These are phyloP conservation scores for Chaetomium sp. DNA, from an alignment of 2,329 filamentous ascomycete species.

Conservation along the genomic window DNA sequence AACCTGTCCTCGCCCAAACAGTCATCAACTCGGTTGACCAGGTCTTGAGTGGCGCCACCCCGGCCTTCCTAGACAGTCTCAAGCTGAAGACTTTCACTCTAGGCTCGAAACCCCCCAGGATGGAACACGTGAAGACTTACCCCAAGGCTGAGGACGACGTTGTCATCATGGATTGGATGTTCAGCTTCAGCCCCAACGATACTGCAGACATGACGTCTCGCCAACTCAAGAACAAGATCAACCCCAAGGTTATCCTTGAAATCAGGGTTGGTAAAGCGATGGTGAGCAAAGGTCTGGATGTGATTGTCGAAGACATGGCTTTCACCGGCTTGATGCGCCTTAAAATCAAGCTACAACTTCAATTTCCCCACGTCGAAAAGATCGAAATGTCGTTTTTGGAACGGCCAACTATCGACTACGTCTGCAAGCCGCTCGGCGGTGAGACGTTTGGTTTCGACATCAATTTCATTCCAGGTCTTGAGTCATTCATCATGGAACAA, in stretches of 20 bases:
- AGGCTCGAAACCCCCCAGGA: slow-evolving; percentile 86
- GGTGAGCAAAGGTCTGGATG: slow-evolving; percentile 92
- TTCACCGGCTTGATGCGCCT: slow-evolving; percentile 94
- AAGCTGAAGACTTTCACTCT: slow-evolving; percentile 90
- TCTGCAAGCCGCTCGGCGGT: slow-evolving; percentile 93
- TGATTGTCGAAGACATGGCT: slow-evolving; percentile 97
- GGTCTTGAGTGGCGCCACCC: slow-evolving; percentile 86
- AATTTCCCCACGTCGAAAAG: slow-evolving; percentile 91
- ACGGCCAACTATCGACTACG: slow-evolving; percentile 85
- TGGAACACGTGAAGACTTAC: slow-evolving; percentile 98
- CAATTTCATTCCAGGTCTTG: slow-evolving; percentile 94
- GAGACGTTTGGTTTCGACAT: slow-evolving; percentile 97
- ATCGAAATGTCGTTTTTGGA: slow-evolving; percentile 94
- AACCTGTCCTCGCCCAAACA: slow-evolving; percentile 84
- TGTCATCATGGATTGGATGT: slow-evolving; percentile 99
- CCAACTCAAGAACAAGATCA: slow-evolving; percentile 91
- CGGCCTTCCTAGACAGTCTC: slow-evolving; percentile 86
- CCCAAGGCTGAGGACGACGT: slow-evolving; percentile 92
- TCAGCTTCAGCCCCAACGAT: slow-evolving; percentile 97
- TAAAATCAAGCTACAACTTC: slow-evolving; percentile 94
- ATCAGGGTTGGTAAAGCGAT: slow-evolving; percentile 92
- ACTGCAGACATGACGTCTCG: slow-evolving; percentile 81
- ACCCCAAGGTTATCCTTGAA: slow-evolving; percentile 92
- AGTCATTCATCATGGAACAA: slow-evolving; percentile 89
- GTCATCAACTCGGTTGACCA: slow-evolving; percentile 94